These are phyloP conservation scores for Fusarium zealandicum DNA, from an alignment of 2,329 filamentous ascomycete genomes.

Conservation along the genomic window DNA sequence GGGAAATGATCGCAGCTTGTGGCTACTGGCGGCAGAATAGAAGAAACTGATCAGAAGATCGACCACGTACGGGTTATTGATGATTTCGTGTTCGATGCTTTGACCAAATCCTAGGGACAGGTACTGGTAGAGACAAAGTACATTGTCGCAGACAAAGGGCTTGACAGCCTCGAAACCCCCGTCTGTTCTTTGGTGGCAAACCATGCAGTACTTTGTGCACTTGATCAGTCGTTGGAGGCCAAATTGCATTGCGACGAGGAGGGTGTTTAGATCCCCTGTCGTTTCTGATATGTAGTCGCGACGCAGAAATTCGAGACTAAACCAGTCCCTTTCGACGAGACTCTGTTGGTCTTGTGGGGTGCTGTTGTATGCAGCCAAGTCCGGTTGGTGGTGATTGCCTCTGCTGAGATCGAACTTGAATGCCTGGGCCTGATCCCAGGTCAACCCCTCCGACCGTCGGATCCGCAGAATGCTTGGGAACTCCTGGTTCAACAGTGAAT, in stretches of 20 bases:
- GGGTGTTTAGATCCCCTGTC: constrained; percentile 54
- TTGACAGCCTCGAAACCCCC: constrained; percentile 74
- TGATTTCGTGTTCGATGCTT: constrained; percentile 83
- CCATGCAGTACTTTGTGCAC: constrained; percentile 86
- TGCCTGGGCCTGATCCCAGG: constrained; percentile 62
- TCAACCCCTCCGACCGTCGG: constrained; percentile 58
- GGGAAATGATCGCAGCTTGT: constrained; percentile 54
- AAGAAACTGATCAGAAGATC: constrained; percentile 87
- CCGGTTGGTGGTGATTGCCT: constrained; percentile 1
- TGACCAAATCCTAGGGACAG: constrained; percentile 86
- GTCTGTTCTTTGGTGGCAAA: constrained; percentile 76
- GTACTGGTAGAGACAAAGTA: constrained; percentile 86
- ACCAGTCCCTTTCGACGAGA: constrained; percentile 2
- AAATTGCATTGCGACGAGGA: constrained; percentile 74
- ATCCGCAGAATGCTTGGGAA: constrained; percentile 70
- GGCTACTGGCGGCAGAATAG: constrained; percentile 62
- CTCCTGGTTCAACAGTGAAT: constrained; percentile 64
- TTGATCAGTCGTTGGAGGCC: constrained; percentile 77
- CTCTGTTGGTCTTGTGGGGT: neutral
- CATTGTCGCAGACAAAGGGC: constrained; percentile 78
- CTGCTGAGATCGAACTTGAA: constrained; percentile 18
- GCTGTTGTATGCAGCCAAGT: neutral
- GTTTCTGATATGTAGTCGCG: constrained; percentile 44
- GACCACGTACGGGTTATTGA: constrained; percentile 80
- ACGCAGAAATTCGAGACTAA: constrained; percentile 28